These are phyloP conservation scores for Tylopilus subfusipes DNA, from an alignment of 768 basidiomycete species.

Conservation along the genomic window DNA sequence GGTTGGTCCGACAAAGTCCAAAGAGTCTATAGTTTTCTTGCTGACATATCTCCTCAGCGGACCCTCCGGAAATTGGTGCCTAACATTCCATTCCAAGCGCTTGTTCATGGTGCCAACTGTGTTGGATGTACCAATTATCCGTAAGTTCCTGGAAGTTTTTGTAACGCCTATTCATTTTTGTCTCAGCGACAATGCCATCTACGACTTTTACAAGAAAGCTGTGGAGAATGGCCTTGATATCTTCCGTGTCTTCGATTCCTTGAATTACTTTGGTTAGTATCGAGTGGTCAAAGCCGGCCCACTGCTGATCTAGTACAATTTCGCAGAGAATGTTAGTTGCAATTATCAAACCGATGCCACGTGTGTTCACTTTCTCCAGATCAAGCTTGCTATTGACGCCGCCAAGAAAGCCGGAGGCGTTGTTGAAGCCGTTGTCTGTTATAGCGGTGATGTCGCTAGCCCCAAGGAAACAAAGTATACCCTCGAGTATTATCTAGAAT, in stretches of 20 bases:
- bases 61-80: conserved; percentile 93
- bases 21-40: not conserved
- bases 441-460: conserved; percentile 95
- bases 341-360: too few species aligned
- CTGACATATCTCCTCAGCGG: conserved; percentile 47
- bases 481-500: conserved; percentile 94
- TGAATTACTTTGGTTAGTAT: conserved; percentile 92
- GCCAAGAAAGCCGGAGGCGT: conserved; percentile 99
- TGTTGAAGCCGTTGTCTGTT: conserved; percentile 95
- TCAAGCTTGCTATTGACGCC: conserved; percentile 97
- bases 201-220: conserved; percentile 99
- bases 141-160: conserved; percentile 41
- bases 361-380: conserved; percentile 55
- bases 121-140: conserved; percentile 99
- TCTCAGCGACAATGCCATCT: conserved; percentile 91
- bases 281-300: not conserved
- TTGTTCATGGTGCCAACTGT: conserved; percentile 98
- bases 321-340: too few species aligned
- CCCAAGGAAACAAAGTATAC: conserved; percentile 97
- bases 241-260: conserved; percentile 98
- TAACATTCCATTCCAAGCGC: conserved; percentile 97
- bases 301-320: conserved; percentile 5
- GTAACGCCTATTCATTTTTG: conserved; percentile 5
- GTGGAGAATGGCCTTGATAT: conserved; percentile 99
- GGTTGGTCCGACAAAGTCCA: conserved; percentile 56